phyloP scores from a whole-genome alignment of 1,284 basidiomycete species.

The Papiliotrema fonsecae region DNA sequence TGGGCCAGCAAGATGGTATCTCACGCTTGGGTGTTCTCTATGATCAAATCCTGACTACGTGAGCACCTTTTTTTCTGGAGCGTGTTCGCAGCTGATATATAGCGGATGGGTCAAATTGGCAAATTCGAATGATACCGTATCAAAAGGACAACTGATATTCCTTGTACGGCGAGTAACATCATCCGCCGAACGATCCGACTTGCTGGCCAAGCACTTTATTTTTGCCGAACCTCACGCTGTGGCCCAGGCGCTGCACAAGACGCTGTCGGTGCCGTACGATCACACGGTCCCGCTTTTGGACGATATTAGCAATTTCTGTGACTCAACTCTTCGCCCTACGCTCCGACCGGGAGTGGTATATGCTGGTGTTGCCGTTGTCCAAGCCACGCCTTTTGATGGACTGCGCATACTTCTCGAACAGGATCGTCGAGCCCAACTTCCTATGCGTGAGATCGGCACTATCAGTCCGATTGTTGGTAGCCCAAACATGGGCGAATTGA shows the following conservation, averaged over 20 bases:
- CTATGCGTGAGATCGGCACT: constrained; percentile 44
- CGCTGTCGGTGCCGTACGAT: constrained; percentile 46
- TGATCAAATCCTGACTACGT: constrained; percentile 51
- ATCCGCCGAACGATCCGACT: constrained; percentile 41
- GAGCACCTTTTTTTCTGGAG: constrained; percentile 6
- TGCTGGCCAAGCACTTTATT: constrained; percentile 46
- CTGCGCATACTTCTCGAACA: constrained; percentile 46
- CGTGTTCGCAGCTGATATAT: constrained; percentile 2
- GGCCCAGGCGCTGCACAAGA: constrained; percentile 42
- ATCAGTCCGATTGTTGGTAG: constrained; percentile 17
- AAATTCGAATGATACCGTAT: constrained; percentile 42
- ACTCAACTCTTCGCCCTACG: constrained; percentile 33
- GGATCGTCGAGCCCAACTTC: constrained; percentile 45
- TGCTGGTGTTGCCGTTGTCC: constrained; percentile 46
- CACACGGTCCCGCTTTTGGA: constrained; percentile 46
- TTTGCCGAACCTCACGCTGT: constrained; percentile 48
- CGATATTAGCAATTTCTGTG: constrained; percentile 44
- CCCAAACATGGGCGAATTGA: constrained; percentile 15
- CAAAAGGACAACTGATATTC: constrained; percentile 50
- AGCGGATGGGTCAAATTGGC: constrained; percentile 44
- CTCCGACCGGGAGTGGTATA: constrained; percentile 47
- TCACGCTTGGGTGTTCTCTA: constrained; percentile 47
- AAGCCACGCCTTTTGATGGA: constrained; percentile 50
- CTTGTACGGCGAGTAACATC: constrained; percentile 46
- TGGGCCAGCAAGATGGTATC: constrained; percentile 40